These are phyloP conservation scores for Flagelloscypha sp. DNA, from an alignment of 768 basidiomycete genomes.

Conservation along the genomic window DNA sequence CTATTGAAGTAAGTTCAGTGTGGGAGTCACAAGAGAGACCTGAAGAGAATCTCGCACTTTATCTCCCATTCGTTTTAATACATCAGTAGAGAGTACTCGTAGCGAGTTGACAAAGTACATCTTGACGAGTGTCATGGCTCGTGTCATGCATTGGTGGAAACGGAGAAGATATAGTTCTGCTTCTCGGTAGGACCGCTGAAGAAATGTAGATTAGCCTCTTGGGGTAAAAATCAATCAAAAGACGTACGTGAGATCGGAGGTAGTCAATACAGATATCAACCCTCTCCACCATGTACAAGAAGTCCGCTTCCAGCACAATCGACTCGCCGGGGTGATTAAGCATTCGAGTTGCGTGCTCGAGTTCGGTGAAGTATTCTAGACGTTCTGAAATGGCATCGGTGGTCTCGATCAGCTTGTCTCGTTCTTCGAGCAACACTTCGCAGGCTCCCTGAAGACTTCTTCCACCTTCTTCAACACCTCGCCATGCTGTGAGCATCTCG, in stretches of 20 bases:
- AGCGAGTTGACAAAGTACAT: constrained; percentile 92
- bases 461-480: constrained; percentile 87
- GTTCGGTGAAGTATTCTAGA: constrained; percentile 89
- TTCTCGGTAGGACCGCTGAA: constrained; percentile 83
- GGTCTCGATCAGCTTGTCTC: constrained; percentile 68
- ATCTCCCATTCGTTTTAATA: constrained; percentile 66
- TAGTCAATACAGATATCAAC: constrained; percentile 93
- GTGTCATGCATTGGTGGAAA: constrained; percentile 96
- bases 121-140: constrained; percentile 96
- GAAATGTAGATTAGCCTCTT: not conserved
- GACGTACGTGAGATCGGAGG: constrained; percentile 73
- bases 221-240: not conserved
- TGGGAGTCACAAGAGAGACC: not conserved
- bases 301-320: constrained; percentile 83
- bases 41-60: constrained; percentile 37
- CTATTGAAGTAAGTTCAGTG: constrained; percentile 25
- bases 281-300: constrained; percentile 92
- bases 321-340: constrained; percentile 91
- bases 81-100: constrained; percentile 68
- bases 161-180: constrained; percentile 91
- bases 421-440: constrained; percentile 81
- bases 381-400: constrained; percentile 78
- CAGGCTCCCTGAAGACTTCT: constrained; percentile 86
- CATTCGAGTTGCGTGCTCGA: constrained; percentile 89
- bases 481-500: constrained; percentile 79